Evolutionary conservation across 192 early-diverging fungal genomes (phyloP).

Genomic region (Mortierella hygrophila): DNA sequence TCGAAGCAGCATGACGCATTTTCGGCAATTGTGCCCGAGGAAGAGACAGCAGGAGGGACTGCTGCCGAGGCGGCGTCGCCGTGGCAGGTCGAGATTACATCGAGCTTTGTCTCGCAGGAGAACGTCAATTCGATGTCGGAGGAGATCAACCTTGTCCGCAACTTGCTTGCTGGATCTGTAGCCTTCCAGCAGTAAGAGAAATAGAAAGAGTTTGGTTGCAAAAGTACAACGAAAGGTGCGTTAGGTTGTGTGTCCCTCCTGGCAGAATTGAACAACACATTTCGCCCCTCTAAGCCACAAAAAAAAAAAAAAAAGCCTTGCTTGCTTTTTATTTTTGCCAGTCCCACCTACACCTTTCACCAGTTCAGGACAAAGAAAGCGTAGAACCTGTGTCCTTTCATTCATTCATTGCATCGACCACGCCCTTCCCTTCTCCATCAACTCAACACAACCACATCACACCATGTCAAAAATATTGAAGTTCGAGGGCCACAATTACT

Average conservation of each 20-base stretch:
- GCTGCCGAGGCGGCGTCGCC: conserved; percentile 26
- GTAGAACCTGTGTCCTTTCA: background rate
- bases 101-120: conserved; percentile 51
- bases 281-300: conserved; percentile 11
- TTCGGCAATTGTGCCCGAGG: conserved; percentile 37
- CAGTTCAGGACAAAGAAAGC: background rate
- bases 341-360: background rate
- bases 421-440: background rate
- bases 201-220: too few species aligned
- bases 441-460: background rate
- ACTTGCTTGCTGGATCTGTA: conserved; percentile 47
- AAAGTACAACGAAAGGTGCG: background rate
- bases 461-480: conserved; percentile 61
- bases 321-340: conserved; percentile 1
- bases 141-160: conserved; percentile 46
- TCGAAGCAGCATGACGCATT: conserved; percentile 50
- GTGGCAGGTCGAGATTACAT: conserved; percentile 49
- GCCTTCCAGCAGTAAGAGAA: conserved; percentile 5
- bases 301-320: conserved; percentile 9
- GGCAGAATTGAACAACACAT: background rate
- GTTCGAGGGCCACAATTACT: conserved; percentile 87
- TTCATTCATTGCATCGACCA: background rate
- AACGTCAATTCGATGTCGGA: conserved; percentile 54
- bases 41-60: conserved; percentile 2
- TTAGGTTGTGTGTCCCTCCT: too few species aligned